Evolutionary conservation across 768 basidiomycete genomes (phyloP).

Genomic region (Boletus rubroflammeus): DNA sequence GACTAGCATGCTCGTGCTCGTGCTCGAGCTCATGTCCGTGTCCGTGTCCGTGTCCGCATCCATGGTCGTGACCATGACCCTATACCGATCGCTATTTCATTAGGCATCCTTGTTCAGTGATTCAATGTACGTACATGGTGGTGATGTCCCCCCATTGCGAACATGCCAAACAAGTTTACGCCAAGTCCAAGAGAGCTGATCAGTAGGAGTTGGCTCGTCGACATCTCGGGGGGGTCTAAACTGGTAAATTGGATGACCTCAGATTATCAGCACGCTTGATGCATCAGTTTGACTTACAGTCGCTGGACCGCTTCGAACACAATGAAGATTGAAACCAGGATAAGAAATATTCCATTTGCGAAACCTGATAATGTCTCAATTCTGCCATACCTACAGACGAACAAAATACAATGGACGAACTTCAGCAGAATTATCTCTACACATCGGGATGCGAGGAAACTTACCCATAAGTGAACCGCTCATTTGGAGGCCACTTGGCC

Average conservation of each 20-base stretch:
- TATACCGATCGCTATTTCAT: slow-evolving; percentile 1
- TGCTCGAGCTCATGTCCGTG: slow-evolving; percentile 21
- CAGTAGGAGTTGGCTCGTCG: slow-evolving; percentile 85
- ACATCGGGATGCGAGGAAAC: slow-evolving; percentile 20
- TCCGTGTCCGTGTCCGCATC: slow-evolving; percentile 2
- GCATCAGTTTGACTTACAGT: slow-evolving; percentile 51
- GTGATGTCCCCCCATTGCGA: slow-evolving; percentile 96
- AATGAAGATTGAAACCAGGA: slow-evolving; percentile 95
- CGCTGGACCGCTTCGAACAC: slow-evolving; percentile 97
- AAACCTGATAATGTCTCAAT: slow-evolving; percentile 98
- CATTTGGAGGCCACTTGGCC: slow-evolving; percentile 96
- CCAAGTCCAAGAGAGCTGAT: slow-evolving; percentile 86
- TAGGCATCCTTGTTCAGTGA: neutral
- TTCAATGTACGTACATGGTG: slow-evolving; percentile 51
- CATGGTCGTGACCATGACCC: slow-evolving; percentile 20
- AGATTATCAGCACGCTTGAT: neutral
- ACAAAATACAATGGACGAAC: neutral
- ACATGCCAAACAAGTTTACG: slow-evolving; percentile 98
- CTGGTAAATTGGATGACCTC: slow-evolving; percentile 35
- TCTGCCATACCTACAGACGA: slow-evolving; percentile 71
- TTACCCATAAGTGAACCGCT: slow-evolving; percentile 92
- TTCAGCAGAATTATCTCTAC: neutral
- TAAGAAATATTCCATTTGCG: slow-evolving; percentile 92
- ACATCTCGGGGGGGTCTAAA: slow-evolving; percentile 96
- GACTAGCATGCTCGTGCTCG: slow-evolving; percentile 35